These are phyloP conservation scores for Cytospora leucostoma DNA, from an alignment of 2,329 filamentous ascomycete genomes.

Conservation along the genomic window DNA sequence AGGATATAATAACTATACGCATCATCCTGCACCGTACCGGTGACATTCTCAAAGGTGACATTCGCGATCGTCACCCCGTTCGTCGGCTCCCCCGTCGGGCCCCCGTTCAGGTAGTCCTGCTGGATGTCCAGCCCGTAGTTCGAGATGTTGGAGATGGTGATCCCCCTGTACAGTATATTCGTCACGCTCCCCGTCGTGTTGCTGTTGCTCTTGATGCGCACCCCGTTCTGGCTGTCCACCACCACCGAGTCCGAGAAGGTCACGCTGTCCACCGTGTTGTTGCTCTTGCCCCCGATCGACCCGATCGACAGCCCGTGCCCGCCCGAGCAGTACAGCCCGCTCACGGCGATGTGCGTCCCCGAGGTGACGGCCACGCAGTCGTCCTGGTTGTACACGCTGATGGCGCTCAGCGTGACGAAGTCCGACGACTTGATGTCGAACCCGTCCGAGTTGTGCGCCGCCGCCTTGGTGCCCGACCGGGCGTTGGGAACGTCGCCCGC, in stretches of 20 bases:
- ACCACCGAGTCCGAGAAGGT: conserved; percentile 52
- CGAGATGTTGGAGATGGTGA: conserved; percentile 31
- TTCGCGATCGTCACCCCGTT: conserved; percentile 56
- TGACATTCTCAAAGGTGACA: conserved; percentile 46
- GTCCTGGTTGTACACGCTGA: conserved; percentile 61
- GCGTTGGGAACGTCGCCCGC: conserved; percentile 38
- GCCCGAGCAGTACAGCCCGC: conserved; percentile 45
- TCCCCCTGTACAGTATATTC: conserved; percentile 39
- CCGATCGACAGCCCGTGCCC: conserved; percentile 48
- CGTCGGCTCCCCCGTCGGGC: conserved; percentile 47
- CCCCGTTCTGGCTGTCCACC: conserved; percentile 54
- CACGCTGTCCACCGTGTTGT: conserved; percentile 56
- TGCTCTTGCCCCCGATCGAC: conserved; percentile 47
- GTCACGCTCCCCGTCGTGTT: conserved; percentile 47
- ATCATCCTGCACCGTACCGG: conserved; percentile 42
- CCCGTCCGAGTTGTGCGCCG: conserved; percentile 57
- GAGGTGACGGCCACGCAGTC: conserved; percentile 63
- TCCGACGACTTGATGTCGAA: conserved; percentile 57
- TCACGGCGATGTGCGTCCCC: conserved; percentile 50
- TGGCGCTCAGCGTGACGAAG: conserved; percentile 53
- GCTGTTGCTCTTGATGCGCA: conserved; percentile 52
- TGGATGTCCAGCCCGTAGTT: conserved; percentile 43
- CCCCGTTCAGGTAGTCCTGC: conserved; percentile 51
- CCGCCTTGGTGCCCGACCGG: conserved; percentile 18
- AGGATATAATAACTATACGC: conserved; percentile 54